phyloP scores from a whole-genome alignment of 257 asterid genomes.

The Solanum chilense region DNA sequence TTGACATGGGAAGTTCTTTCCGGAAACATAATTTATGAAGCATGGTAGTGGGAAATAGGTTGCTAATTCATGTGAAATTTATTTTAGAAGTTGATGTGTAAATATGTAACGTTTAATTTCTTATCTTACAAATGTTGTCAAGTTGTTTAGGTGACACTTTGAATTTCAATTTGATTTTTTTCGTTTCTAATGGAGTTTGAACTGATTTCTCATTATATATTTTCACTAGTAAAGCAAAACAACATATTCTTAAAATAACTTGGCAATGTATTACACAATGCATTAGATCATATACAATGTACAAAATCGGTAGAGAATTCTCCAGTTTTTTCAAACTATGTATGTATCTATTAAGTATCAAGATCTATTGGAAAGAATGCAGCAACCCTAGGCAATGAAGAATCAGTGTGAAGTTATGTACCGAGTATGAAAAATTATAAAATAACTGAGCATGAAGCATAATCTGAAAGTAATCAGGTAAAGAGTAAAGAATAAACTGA shows the following conservation, averaged over 20 bases:
- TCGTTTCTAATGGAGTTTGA: not conserved
- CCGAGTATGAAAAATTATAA: too few species aligned
- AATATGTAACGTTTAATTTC: not conserved
- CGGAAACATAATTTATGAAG: slow-evolving; percentile 18
- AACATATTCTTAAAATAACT: not conserved
- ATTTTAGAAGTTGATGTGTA: not conserved
- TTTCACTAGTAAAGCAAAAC: not conserved
- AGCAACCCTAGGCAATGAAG: too few species aligned
- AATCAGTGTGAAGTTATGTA: too few species aligned
- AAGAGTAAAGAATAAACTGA: too few species aligned
- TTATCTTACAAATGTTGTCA: not conserved
- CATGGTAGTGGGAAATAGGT: slow-evolving; percentile 9
- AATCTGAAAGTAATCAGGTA: not conserved
- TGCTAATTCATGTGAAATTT: not conserved
- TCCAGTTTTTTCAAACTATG: not conserved
- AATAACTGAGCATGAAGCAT: not conserved
- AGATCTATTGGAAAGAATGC: not conserved
- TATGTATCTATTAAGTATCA: not conserved
- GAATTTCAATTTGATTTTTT: not conserved
- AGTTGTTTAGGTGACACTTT: not conserved
- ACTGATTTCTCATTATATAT: not conserved
- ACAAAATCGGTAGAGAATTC: too few species aligned
- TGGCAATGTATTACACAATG: too few species aligned
- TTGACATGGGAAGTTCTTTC: slow-evolving; percentile 10
- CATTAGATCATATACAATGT: not conserved